A percentile compares a stretch with the other conserved stretches of the same genome.
phyloP scores from a whole-genome alignment of 306 rosid genomes.

The Inga leiocalycina region DNA sequence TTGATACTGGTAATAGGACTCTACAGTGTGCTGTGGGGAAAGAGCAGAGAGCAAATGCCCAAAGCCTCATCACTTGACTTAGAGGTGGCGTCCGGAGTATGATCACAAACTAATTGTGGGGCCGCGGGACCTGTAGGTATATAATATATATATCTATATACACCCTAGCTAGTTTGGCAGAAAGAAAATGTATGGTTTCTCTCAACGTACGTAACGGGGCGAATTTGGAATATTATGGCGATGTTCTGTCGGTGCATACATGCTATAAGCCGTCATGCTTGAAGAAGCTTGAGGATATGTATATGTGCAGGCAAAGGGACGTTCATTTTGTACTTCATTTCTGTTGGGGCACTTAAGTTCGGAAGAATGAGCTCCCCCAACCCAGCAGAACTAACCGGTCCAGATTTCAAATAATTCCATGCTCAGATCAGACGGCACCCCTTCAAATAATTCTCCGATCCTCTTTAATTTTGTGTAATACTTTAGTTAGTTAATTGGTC shows the following conservation, averaged over 20 bases:
- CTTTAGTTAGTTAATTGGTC: background rate
- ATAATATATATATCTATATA: background rate
- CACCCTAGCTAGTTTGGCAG: background rate
- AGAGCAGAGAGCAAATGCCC: slow-evolving; percentile 55
- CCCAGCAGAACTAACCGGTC: no score
- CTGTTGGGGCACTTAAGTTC: background rate
- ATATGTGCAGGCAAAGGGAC: background rate
- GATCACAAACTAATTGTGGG: background rate
- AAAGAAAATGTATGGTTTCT: background rate
- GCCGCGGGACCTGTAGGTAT: background rate
- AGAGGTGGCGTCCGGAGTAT: slow-evolving; percentile 13
- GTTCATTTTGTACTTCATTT: background rate
- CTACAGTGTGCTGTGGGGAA: slow-evolving; percentile 80
- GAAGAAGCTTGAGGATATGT: background rate
- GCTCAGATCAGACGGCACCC: background rate
- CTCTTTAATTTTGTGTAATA: background rate
- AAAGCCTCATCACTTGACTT: slow-evolving; percentile 35
- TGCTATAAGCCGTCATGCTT: background rate
- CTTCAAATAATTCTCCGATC: background rate
- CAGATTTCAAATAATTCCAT: no score
- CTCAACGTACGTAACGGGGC: background rate
- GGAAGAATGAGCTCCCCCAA: no score
- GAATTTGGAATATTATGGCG: background rate
- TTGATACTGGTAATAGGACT: slow-evolving; percentile 62
- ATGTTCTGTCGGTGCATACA: background rate